These are phyloP conservation scores for Melocanna baccifera DNA, from an alignment of 176 grass and related monocot species.

Conservation along the genomic window DNA sequence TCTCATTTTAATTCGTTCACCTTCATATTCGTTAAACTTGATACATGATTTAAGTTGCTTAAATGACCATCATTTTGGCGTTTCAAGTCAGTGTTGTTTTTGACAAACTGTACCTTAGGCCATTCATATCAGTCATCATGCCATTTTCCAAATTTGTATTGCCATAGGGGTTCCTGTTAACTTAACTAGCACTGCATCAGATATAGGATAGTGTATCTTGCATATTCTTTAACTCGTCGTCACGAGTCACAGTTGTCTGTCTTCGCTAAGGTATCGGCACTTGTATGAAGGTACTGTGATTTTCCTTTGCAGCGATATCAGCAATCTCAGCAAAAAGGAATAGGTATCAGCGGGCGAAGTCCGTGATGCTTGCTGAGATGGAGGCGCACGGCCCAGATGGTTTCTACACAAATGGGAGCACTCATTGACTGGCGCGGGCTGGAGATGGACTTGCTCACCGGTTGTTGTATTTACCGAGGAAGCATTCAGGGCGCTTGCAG, in stretches of 20 bases:
- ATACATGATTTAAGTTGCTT: not conserved
- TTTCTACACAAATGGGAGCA: constrained; percentile 49
- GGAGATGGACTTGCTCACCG: not conserved
- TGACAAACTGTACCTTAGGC: not conserved
- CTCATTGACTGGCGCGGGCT: constrained; percentile 12
- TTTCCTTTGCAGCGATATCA: constrained; percentile 42
- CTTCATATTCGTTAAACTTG: not conserved
- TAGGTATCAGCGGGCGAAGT: constrained; percentile 91
- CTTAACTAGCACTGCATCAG: not conserved
- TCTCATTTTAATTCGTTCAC: not conserved
- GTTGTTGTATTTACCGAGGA: not conserved
- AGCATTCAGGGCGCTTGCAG: constrained; percentile 12
- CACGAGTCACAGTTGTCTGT: not conserved
- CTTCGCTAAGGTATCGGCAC: not conserved
- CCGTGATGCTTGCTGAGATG: constrained; percentile 92
- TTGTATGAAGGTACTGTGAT: not conserved
- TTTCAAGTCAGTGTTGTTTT: not conserved
- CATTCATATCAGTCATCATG: not conserved
- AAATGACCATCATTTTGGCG: not conserved
- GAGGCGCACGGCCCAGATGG: constrained; percentile 65
- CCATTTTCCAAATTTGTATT: not conserved
- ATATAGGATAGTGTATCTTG: not conserved
- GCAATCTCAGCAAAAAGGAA: constrained; percentile 93
- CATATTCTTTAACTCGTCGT: not conserved
- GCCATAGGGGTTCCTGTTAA: not conserved